A percentile compares a stretch with the other conserved stretches of the same genome.
Conservation (phyloP, 176 grass and related monocot genomes). For the Calamus simplicifolius region DNA sequence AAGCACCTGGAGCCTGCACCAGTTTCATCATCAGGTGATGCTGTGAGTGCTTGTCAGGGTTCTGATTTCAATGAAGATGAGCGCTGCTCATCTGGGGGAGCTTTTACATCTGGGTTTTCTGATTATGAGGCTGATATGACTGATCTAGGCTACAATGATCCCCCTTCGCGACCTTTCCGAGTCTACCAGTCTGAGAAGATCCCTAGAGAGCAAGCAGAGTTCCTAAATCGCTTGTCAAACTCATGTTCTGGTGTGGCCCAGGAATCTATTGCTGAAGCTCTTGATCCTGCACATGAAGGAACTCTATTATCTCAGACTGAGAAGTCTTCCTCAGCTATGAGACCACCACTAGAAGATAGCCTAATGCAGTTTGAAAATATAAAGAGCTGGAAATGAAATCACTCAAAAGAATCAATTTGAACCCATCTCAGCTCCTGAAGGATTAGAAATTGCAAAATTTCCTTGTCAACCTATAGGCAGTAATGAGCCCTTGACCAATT, state of each 20-base stretch:
- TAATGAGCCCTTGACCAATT: neutral
- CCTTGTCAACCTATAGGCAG: slow-evolving; percentile 14
- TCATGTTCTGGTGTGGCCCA: slow-evolving; percentile 40
- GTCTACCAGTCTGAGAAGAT: slow-evolving; percentile 81
- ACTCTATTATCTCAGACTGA: slow-evolving; percentile 18
- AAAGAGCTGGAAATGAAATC: slow-evolving; percentile 28
- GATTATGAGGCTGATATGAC: slow-evolving; percentile 56
- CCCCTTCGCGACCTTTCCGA: slow-evolving; percentile 33
- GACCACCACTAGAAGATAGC: slow-evolving; percentile 30
- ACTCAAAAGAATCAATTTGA: slow-evolving; percentile 21
- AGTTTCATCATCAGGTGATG: slow-evolving; percentile 13
- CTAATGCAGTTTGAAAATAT: slow-evolving; percentile 43
- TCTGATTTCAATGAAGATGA: slow-evolving; percentile 74
- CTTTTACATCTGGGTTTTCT: slow-evolving; percentile 64
- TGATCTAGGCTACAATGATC: slow-evolving; percentile 41
- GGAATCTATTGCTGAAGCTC: slow-evolving; percentile 49
- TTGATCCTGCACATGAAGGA: slow-evolving; percentile 35
- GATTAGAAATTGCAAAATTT: slow-evolving; percentile 19
- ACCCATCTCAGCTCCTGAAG: slow-evolving; percentile 17
- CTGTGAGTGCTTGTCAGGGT: slow-evolving; percentile 31
- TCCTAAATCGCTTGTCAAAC: slow-evolving; percentile 62
- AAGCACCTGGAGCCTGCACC: slow-evolving; percentile 42
- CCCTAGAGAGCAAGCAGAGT: slow-evolving; percentile 58
- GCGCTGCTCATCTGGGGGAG: slow-evolving; percentile 36
- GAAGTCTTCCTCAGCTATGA: slow-evolving; percentile 29